A percentile compares a stretch with the other conserved stretches of the same genome.
phyloP scores from a whole-genome alignment of 176 grass and related monocot genomes.

The Luzula sylvatica region DNA sequence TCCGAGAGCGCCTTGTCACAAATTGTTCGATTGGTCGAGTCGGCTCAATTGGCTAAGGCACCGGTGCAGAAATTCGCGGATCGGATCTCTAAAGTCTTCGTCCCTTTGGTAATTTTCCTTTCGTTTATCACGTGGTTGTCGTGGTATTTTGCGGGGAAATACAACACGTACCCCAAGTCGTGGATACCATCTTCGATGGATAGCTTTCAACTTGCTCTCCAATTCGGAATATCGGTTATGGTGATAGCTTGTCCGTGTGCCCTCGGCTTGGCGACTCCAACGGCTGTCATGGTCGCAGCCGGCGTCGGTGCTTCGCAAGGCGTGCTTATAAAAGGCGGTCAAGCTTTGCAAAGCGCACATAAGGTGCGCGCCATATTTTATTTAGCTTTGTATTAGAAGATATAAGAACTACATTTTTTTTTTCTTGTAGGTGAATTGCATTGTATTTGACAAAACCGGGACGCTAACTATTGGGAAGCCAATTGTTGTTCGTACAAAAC shows the following conservation, averaged over 20 bases:
- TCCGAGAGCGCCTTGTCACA: conserved; percentile 63
- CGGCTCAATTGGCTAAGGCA: conserved; percentile 82
- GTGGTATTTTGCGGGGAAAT: conserved; percentile 13
- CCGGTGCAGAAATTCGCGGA: conserved; percentile 89
- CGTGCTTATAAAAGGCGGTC: conserved; percentile 77
- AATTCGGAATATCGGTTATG: conserved; percentile 80
- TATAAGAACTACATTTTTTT: not conserved
- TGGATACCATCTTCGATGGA: conserved; percentile 93
- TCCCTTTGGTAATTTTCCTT: not conserved
- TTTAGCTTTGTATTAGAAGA: conserved; percentile 6
- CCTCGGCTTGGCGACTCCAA: conserved; percentile 82
- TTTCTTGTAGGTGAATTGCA: conserved; percentile 55
- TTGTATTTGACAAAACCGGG: conserved; percentile 93
- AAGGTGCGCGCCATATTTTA: conserved; percentile 43
- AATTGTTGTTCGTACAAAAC: conserved; percentile 58
- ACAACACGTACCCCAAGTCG: conserved; percentile 61
- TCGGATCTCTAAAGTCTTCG: conserved; percentile 12
- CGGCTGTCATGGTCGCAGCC: conserved; percentile 85
- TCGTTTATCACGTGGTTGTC: not conserved
- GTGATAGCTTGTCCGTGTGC: conserved; percentile 89
- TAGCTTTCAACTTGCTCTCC: conserved; percentile 86
- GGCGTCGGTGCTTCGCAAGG: conserved; percentile 75
- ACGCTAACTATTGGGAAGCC: conserved; percentile 84
- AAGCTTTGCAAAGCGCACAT: conserved; percentile 81
- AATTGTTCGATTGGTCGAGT: conserved; percentile 81